phyloP scores from a whole-genome alignment of 2,329 filamentous ascomycete species.

The Tolypocladium ovalisporum region DNA sequence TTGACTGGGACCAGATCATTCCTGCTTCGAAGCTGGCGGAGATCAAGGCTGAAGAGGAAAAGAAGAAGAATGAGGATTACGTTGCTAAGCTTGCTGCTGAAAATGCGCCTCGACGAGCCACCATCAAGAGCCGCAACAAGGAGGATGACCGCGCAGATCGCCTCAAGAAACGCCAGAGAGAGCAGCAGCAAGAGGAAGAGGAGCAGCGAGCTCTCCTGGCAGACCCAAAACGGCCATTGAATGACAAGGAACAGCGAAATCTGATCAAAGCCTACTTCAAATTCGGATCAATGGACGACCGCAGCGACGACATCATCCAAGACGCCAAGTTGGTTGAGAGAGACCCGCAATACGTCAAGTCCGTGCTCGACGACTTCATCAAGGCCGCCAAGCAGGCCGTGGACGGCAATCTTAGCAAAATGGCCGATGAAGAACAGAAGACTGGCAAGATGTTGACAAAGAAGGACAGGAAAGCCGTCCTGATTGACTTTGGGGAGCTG shows the following conservation, averaged over 20 bases:
- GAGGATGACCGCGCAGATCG: constrained; percentile 55
- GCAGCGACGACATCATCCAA: constrained; percentile 73
- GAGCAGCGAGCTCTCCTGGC: constrained; percentile 61
- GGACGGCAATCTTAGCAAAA: constrained; percentile 56
- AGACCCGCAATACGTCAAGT: constrained; percentile 68
- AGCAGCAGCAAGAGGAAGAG: constrained; percentile 58
- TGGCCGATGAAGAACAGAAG: constrained; percentile 73
- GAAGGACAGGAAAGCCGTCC: constrained; percentile 93
- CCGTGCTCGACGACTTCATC: constrained; percentile 66
- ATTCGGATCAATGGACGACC: constrained; percentile 83
- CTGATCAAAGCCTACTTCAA: constrained; percentile 84
- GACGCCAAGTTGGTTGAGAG: constrained; percentile 78
- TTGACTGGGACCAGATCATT: constrained; percentile 98
- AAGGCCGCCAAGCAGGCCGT: constrained; percentile 45
- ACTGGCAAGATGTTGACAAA: constrained; percentile 77
- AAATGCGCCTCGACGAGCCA: constrained; percentile 68
- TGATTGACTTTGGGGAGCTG: constrained; percentile 88
- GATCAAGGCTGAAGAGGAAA: constrained; percentile 82
- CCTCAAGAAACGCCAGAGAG: constrained; percentile 55
- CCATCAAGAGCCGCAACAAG: constrained; percentile 44
- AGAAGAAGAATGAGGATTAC: constrained; percentile 72
- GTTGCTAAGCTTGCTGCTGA: constrained; percentile 74
- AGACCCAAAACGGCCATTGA: constrained; percentile 82
- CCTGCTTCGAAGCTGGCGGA: constrained; percentile 83
- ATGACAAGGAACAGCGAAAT: constrained; percentile 86